phyloP scores from a whole-genome alignment of 495 filamentous ascomycete genomes.

The Tuber microsphaerosporum region DNA sequence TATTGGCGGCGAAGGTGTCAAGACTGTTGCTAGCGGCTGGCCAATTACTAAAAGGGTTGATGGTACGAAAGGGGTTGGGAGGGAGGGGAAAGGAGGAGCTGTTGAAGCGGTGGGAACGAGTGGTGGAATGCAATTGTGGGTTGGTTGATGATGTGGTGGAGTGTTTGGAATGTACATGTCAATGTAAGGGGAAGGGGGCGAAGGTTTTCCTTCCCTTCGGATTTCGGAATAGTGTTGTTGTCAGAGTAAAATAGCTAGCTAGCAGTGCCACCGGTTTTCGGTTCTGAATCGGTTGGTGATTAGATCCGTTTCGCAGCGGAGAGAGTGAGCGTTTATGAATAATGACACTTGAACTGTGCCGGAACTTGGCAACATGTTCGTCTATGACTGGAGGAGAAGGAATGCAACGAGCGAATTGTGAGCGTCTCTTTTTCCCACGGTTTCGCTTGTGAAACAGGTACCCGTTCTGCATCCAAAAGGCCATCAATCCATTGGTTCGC shows the following conservation, averaged over 20 bases:
- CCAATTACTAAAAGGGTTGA: conserved; percentile 14
- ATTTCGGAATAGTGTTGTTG: not conserved
- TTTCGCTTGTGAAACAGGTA: conserved; percentile 6
- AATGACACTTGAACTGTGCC: not conserved
- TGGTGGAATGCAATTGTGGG: conserved; percentile 10
- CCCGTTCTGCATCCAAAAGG: not conserved
- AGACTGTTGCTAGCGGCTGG: conserved; percentile 12
- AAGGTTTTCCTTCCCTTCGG: not conserved
- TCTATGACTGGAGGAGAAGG: not conserved
- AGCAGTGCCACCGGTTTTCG: not conserved
- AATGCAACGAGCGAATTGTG: not conserved
- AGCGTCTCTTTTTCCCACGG: not conserved
- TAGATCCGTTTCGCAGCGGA: not conserved
- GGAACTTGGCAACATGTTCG: conserved; percentile 1
- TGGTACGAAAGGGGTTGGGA: conserved; percentile 20
- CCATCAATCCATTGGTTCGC: not conserved
- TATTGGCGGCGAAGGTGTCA: conserved; percentile 8
- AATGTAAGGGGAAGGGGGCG: not conserved
- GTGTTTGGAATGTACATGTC: conserved; percentile 1
- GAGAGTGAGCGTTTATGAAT: not conserved
- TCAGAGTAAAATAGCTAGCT: not conserved
- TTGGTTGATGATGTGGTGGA: conserved; percentile 9
- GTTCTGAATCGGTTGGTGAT: not conserved
- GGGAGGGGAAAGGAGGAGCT: conserved; percentile 9
- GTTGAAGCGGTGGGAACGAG: conserved; percentile 5